Evolutionary conservation across 352 stramenopile genomes (phyloP).

Genomic region (Globisporangium nagaii): DNA sequence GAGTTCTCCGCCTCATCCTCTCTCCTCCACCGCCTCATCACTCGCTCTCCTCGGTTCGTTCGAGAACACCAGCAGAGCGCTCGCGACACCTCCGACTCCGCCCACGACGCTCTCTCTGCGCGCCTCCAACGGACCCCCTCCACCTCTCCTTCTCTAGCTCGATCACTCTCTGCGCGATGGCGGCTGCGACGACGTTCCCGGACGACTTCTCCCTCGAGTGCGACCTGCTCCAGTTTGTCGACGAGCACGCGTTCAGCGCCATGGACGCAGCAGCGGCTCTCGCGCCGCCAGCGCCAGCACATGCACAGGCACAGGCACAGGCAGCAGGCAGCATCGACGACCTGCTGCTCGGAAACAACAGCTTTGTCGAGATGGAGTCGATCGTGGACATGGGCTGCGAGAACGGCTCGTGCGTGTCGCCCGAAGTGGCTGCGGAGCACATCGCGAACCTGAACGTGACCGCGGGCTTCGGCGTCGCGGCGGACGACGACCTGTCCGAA

Average conservation of each 20-base stretch:
- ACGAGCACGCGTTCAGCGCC: constrained; percentile 13
- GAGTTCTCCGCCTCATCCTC: no score
- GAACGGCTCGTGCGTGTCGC: no score
- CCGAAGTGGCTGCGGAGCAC: not conserved
- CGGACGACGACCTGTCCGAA: constrained; percentile 27
- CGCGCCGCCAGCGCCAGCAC: not conserved
- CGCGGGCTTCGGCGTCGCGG: not conserved
- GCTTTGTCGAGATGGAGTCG: constrained; percentile 13
- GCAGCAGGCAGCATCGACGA: constrained; percentile 19
- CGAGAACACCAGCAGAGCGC: no score
- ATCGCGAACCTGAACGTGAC: constrained; percentile 15
- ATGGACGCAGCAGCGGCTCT: not conserved
- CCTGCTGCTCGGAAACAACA: constrained; percentile 19
- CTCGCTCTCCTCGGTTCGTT: no score
- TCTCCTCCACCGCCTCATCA: no score
- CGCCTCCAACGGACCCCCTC: no score
- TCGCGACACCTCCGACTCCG: no score
- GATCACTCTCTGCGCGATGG: not conserved
- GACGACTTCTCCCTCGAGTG: constrained; percentile 28
- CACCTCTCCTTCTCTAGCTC: not conserved
- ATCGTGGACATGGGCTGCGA: not conserved
- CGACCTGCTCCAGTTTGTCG: constrained; percentile 32
- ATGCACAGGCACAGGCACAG: no score
- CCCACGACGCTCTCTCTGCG: no score
- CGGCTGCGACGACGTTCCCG: constrained; percentile 15